Base-by-base conservation (phyloP, 495 filamentous ascomycete species). In the Xylaria bambusicola region DNA sequence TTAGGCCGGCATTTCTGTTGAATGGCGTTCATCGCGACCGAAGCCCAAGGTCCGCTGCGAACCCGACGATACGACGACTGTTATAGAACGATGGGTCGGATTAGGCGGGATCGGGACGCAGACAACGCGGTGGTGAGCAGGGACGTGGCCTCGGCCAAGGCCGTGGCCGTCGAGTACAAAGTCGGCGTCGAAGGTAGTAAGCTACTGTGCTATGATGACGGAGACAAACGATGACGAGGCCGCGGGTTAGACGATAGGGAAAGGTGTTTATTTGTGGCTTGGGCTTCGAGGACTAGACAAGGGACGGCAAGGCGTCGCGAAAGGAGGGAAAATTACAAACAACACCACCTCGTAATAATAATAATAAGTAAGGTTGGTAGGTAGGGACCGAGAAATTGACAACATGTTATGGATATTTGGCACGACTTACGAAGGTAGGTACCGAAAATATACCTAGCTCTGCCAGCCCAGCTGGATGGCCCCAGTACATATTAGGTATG, bases 1-100 rank as follows among this genome's bases (percentile, higher is more conserved):
- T 96, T 96, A 20, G 93, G 92, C 55, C 92, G 89, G 67, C 82
- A 84, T 72, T 72, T 80, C 66, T 84, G 75, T 71, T 78, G 73
- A 62, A 84, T 75, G 66, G 82, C 77, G 61, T 84, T 76, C 82
- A 84, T 84, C 62, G 59, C 73, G 68, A 60, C 60, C 47, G 45
- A 55, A 13, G 41, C 29, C 41, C 15, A 45, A 29, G 42, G 58
- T 60, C 60, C 61, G 63, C 64, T 45, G 50, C 13, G 55, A 33
- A 61, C 53, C 42, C 53, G 24, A 29, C 55, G 58, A 60, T 51
- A 51, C 31, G 26, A 52, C 12, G 31, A 33, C 23, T 5, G 29
- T 10, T 33, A 10, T 33, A 33, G 29, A 33, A 10, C 29, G 29
- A 5, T 33, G 29, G 56, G 49, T n/a, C 41, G n/a, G 57, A 38